Evolutionary conservation across 1,139 yeast species (phyloP), one percentile per base, ranked within the genome.

Genomic region (Pichia sp.): DNA sequence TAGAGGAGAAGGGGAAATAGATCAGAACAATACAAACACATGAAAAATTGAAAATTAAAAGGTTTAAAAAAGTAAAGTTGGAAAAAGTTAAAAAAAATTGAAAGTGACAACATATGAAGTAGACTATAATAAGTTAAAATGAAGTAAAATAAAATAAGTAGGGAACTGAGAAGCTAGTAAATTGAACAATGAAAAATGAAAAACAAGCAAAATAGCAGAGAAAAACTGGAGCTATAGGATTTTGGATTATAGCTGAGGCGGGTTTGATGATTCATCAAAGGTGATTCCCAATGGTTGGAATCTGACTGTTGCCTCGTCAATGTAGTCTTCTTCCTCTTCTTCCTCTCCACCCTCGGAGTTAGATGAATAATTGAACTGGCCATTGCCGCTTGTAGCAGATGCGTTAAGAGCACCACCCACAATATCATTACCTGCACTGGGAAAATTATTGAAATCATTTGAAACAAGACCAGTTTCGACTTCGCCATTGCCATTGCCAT

Each of bases 281-380:
- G 49, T 57, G 40, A 61, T 61, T 10, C 63, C 63, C 13, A 61
- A 46, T n/a, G 63, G 63, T 29, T 57, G 57, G 34, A 52, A 55
- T 32, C 54, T 55, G 3, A 60, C 54, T 42, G 55, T 49, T 4
- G 54, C 56, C 31, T 61, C 63, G 40, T 57, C 60, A 31, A 61
- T 53, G 26, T 45, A 54, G n/a, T 49, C 61, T 16, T 51, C 54
- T 16, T 49, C 60, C 5, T 58, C 60, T 3, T 53, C 55, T 3
- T 55, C 62, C 10, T 54, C 53, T 32, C 52, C 53, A 4, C 45
- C 45, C 1, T 41, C 52, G 8, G 46, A 40, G 4, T 34, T 19
- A 15, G 49, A 47, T 10, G 31, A 34, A 29, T 48, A 26, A 31
- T 47, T 40, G 23, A 47, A 45, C 26, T 40, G 30, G 6, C 31